phyloP scores from a whole-genome alignment of 441 rosid species.

The Aquilaria agallochum region DNA sequence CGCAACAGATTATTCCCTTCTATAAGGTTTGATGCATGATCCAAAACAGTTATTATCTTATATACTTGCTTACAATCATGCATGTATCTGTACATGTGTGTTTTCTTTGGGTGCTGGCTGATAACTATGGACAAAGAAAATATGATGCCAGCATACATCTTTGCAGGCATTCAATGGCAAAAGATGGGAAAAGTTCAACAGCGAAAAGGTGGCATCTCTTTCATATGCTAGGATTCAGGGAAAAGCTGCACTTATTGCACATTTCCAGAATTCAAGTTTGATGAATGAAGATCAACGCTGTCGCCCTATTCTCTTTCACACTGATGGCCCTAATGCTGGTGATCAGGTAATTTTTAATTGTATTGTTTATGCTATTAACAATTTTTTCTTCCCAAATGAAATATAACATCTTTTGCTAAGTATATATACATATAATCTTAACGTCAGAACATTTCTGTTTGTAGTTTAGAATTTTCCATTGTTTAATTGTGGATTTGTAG shows the following conservation, averaged over 20 bases:
- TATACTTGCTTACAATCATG: too few relatives aligned
- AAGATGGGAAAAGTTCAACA: slow-evolving; percentile 19
- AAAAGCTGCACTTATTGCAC: slow-evolving; percentile 8
- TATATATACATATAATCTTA: not conserved
- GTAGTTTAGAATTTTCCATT: too few relatives aligned
- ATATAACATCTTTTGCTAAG: not conserved
- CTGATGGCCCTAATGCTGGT: slow-evolving; percentile 14
- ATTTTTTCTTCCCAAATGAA: too few relatives aligned
- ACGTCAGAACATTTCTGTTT: too few relatives aligned
- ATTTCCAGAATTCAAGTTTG: slow-evolving; percentile 19
- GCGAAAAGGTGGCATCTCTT: slow-evolving; percentile 13
- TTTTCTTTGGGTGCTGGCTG: not conserved
- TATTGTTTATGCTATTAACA: too few relatives aligned
- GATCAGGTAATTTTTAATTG: slow-evolving; percentile 10
- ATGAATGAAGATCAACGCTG: slow-evolving; percentile 18
- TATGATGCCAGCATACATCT: not conserved
- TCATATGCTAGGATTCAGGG: slow-evolving; percentile 19
- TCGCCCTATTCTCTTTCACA: slow-evolving; percentile 16
- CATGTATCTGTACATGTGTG: too few relatives aligned
- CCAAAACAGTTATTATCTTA: not conserved
- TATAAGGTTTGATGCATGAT: slow-evolving; percentile 25
- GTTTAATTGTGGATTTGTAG: too few relatives aligned
- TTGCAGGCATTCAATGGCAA: slow-evolving; percentile 14
- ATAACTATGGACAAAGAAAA: not conserved
- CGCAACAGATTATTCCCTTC: slow-evolving; percentile 33